Evolutionary conservation across 768 basidiomycete species (phyloP).

Genomic region (Paxillus involutus): DNA sequence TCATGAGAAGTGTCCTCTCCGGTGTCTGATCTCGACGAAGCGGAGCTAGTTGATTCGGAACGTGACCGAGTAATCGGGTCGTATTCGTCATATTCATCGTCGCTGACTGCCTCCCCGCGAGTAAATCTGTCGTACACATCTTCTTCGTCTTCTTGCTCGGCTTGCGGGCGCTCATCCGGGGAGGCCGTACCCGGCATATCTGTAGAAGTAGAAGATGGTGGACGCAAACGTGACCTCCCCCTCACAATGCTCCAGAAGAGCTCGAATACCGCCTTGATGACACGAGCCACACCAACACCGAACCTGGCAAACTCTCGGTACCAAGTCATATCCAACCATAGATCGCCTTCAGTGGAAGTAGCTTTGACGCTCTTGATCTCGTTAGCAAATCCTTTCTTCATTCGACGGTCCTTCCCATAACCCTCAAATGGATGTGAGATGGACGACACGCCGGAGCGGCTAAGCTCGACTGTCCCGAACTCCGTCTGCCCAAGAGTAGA

Average conservation of each 20-base stretch:
- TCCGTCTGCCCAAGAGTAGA: constrained; percentile 16
- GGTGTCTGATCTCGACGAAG: constrained; percentile 26
- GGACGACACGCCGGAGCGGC: constrained; percentile 41
- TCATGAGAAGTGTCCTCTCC: constrained; percentile 32
- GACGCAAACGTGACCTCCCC: constrained; percentile 12
- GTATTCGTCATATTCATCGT: constrained; percentile 48
- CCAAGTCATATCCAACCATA: constrained; percentile 42
- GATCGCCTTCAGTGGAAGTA: constrained; percentile 33
- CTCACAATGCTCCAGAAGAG: constrained; percentile 17
- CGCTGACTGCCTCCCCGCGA: constrained; percentile 53
- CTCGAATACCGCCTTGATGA: constrained; percentile 20
- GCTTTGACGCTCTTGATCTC: constrained; percentile 48
- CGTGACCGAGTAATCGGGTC: constrained; percentile 21
- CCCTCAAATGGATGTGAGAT: constrained; percentile 30
- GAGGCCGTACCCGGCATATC: constrained; percentile 4
- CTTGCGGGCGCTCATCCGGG: constrained; percentile 6
- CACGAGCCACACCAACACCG: constrained; percentile 26
- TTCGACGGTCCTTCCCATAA: constrained; percentile 20
- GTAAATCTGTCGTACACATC: constrained; percentile 58
- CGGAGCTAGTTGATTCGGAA: constrained; percentile 18
- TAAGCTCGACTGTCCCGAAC: constrained; percentile 38
- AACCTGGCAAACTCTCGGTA: constrained; percentile 39
- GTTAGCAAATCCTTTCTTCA: constrained; percentile 44
- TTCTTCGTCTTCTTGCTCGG: constrained; percentile 28
- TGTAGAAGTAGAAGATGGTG: constrained; percentile 2